These are phyloP conservation scores for Melocanna baccifera DNA, from an alignment of 176 grass and related monocot genomes.

Conservation along the genomic window DNA sequence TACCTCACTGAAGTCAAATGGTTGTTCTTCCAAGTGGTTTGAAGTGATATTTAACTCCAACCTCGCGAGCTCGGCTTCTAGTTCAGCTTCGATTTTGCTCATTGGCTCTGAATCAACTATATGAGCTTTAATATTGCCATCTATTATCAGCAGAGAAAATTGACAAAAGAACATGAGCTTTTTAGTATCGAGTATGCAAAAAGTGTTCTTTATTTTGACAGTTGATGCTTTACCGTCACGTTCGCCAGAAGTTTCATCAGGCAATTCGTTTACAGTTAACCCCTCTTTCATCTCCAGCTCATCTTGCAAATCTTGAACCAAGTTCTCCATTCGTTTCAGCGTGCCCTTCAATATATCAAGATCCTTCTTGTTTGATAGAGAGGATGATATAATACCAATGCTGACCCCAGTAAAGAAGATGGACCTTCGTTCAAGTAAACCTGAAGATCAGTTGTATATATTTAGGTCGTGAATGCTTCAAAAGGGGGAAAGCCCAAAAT, in stretches of 20 bases:
- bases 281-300: constrained; percentile 91
- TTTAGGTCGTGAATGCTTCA: constrained; percentile 28
- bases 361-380: constrained; percentile 74
- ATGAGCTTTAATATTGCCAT: constrained; percentile 21
- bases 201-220: neutral
- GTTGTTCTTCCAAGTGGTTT: constrained; percentile 42
- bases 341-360: constrained; percentile 59
- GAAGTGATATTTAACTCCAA: constrained; percentile 75
- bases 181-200: constrained; percentile 5
- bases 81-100: constrained; percentile 94
- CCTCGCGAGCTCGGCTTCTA: constrained; percentile 85
- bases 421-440: constrained; percentile 46
- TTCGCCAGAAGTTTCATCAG: constrained; percentile 38
- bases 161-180: neutral
- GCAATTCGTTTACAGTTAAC: constrained; percentile 74
- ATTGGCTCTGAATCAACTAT: constrained; percentile 45
- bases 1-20: constrained; percentile 56
- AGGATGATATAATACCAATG: constrained; percentile 64
- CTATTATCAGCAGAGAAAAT: constrained; percentile 33
- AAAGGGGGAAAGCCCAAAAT: neutral
- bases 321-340: constrained; percentile 65
- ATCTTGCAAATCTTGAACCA: constrained; percentile 97
- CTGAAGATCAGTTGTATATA: constrained; percentile 38
- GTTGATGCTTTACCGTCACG: constrained; percentile 29
- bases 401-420: constrained; percentile 63